Evolutionary conservation across 2,329 filamentous ascomycete genomes (phyloP), one percentile per base, ranked within the genome.

Genomic region (Tolypocladium guangdongense): DNA sequence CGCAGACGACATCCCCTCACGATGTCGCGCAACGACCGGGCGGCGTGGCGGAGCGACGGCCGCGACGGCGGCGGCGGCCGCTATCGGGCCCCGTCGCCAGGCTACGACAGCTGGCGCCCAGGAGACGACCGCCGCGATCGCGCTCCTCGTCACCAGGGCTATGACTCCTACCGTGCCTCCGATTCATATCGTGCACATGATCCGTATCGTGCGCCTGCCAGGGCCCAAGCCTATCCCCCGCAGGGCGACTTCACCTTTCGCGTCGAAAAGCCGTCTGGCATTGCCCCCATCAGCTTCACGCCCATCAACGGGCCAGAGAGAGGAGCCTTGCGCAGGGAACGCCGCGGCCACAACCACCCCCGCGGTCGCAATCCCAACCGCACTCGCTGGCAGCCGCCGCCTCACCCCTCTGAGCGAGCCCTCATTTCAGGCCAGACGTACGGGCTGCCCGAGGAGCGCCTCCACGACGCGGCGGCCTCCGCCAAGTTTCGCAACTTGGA

Each of bases 181-280:
- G 41, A 41, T 38, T 43, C 39, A 6, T 43, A 38, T 16, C 53
- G 37, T 8, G 36, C 27, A 7, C 12, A 30, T 24, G 30, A 52
- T 46, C 8, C 7, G 8, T 67, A 69, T 33, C 62, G 64, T 4
- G 43, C 27, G 7, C 43, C 27, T 7, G 43, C 20, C 16, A 47
- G 27, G 5, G 18, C 18, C 18, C 27, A 32, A 4, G 63, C 65
- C 14, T 59, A 60, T 33, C 60, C 65, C 16, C 72, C 71, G 1
- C 71, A 70, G 49, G 64, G 78, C 38, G 78, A 82, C 50, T 83
- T 83, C 60, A 78, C 76, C 1, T 83, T 83, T 55, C 75, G 76
- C 7, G 66, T 75, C 43, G 73, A 80, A 12, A 77, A 76, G 50
- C 78, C 80, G 4, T 58, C 72, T 0, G 78, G 78, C 5, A 67